Conservation (phyloP, 164 flowering plant genomes). For the Nymphaea thermarum region DNA sequence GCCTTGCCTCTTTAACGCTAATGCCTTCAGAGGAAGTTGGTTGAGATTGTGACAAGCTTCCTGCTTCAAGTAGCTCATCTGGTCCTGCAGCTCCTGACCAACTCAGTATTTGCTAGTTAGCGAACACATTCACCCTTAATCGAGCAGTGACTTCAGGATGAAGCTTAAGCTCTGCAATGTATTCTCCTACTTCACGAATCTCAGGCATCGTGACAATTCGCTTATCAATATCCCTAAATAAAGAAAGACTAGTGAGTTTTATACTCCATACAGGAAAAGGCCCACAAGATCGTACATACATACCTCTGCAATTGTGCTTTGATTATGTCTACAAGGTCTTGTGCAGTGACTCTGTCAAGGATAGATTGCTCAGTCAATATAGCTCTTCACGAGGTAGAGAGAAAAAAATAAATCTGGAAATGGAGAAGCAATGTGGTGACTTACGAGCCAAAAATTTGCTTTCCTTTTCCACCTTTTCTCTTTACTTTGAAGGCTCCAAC, state of each 20-base stretch:
- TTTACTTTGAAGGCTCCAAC: conserved; percentile 93
- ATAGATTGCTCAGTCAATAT: neutral
- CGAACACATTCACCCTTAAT: conserved; percentile 61
- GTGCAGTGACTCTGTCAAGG: conserved; percentile 66
- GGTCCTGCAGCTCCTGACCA: no score
- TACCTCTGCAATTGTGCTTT: conserved; percentile 94
- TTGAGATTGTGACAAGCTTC: no score
- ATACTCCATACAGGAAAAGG: neutral
- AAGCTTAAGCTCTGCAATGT: conserved; percentile 81
- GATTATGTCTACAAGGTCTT: conserved; percentile 93
- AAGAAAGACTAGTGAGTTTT: neutral
- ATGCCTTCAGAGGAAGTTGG: no score
- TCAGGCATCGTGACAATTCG: conserved; percentile 69
- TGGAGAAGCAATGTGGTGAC: conserved; percentile 8
- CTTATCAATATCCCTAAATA: conserved; percentile 85
- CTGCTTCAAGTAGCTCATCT: no score
- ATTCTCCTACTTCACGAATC: conserved; percentile 87
- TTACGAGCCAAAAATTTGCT: conserved; percentile 87
- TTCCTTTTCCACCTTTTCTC: conserved; percentile 88
- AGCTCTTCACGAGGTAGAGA: neutral
- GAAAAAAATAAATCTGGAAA: neutral
- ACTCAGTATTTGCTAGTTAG: conserved; percentile 27
- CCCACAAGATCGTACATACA: neutral
- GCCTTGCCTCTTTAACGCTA: no score
- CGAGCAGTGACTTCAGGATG: conserved; percentile 86